Percentiles rank a stretch among this genome's conserved stretches.
phyloP scores from a whole-genome alignment of 139 green algal species.

The Ostreobium quekettii region DNA sequence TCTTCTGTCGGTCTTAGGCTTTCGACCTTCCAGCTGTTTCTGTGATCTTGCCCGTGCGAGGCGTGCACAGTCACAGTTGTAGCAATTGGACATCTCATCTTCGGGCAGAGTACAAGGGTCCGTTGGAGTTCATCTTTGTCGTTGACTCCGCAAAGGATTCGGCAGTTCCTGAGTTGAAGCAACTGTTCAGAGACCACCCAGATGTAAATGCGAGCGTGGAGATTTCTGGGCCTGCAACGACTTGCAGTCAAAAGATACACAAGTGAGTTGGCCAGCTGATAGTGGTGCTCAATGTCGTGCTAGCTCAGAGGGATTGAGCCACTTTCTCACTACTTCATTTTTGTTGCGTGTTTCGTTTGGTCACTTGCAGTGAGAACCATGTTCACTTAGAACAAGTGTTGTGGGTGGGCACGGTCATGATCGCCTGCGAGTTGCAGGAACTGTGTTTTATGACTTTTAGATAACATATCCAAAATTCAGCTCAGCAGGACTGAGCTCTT shows the following conservation, averaged over 20 bases:
- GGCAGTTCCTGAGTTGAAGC: conserved; percentile 22
- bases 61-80: conserved; percentile 43
- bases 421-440: no score
- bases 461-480: no score
- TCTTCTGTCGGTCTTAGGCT: no score
- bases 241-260: conserved; percentile 70
- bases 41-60: conserved; percentile 62
- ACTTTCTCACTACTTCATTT: background rate
- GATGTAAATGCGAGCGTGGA: background rate
- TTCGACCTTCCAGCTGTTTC: conserved; percentile 46
- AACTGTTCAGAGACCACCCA: conserved; percentile 5
- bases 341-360: background rate
- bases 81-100: conserved; percentile 58
- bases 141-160: conserved; percentile 46
- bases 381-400: background rate
- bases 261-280: conserved; percentile 39
- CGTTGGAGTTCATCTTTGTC: conserved; percentile 67
- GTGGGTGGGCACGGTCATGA: no score
- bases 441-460: no score
- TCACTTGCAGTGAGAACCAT: background rate
- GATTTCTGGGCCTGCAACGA: conserved; percentile 29
- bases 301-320: background rate
- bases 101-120: conserved; percentile 41
- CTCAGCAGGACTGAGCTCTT: no score
- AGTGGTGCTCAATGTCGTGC: background rate